Evolutionary conservation across 192 early-diverging fungal genomes (phyloP), one percentile per base, ranked within the genome.

Genomic region (Umbelopsis ramanniana): DNA sequence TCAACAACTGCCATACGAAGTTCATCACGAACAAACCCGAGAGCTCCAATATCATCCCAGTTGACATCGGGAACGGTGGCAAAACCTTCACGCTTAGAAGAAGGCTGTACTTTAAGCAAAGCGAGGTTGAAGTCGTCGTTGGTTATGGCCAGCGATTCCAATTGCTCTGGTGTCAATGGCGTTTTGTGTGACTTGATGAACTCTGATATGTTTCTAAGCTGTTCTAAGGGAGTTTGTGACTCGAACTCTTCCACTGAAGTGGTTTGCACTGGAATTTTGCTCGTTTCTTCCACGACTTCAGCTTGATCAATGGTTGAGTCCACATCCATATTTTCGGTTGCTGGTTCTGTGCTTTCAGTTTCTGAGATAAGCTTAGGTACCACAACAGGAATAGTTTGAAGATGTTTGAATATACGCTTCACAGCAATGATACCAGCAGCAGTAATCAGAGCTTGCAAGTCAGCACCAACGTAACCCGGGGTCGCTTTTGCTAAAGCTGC

Each of bases 381-480:
- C 22, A 82, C 47, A 6, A 78, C 68, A n/a, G 81, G 68, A 4
- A 43, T 63, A 17, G 77, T 70, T 35, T 74, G 73, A 54, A 88
- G 74, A 60, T 84, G 63, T 43, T 85, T 78, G 63, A 85, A 88
- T 35, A 88, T 93, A 24, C 97, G 90, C 69, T 93, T 93, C 17
- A 98, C 90, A 1, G 97, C 97, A 69, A 94, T 89, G 81, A 94
- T 89, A 46, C 96, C 97, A 0, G 97, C 97, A 21, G 95, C 91
- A 4, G 93, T 84, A 0, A 92, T 93, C 69, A 99, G 77, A 1
- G 96, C 96, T 50, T 92, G 94, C 57, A 99, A 82, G 88, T 99
- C 97, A 9, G 97, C 97, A 47, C 97, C 97, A 5, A 99, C 97
- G 83, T 95, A 99, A 11, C 97, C 97, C 21, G 97, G 97, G 3